Conservation (phyloP, 179 eudicot species). For the Beta corolliflora region DNA sequence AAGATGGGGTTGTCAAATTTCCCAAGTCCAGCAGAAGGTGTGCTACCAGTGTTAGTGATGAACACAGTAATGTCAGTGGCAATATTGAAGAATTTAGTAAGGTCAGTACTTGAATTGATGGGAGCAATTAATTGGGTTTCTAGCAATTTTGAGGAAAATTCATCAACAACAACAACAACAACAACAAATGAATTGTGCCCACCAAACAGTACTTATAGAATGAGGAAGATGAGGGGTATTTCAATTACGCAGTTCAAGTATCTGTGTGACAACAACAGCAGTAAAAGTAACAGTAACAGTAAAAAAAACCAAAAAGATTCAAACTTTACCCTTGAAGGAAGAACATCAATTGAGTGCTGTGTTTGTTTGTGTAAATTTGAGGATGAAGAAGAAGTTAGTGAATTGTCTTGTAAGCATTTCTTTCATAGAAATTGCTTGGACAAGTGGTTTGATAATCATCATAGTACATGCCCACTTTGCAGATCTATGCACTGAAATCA, state of each 20-base stretch:
- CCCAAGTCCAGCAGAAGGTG: constrained; percentile 49
- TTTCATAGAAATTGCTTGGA: constrained; percentile 68
- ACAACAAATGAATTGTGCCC: not conserved
- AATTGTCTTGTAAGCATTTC: constrained; percentile 78
- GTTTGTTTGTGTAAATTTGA: constrained; percentile 63
- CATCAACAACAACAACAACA: constrained; percentile 1
- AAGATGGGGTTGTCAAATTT: constrained; percentile 48
- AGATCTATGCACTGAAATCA: constrained; percentile 45
- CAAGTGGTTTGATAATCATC: constrained; percentile 69
- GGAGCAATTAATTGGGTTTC: constrained; percentile 26
- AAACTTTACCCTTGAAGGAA: constrained; percentile 11
- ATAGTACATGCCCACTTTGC: constrained; percentile 75
- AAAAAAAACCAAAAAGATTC: not conserved
- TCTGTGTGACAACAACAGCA: constrained; percentile 14
- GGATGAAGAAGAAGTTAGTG: constrained; percentile 66
- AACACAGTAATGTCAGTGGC: constrained; percentile 59
- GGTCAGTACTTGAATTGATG: constrained; percentile 41
- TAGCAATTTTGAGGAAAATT: constrained; percentile 35
- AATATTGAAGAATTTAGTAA: constrained; percentile 50
- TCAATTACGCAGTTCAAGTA: constrained; percentile 44
- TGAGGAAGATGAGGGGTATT: constrained; percentile 32
- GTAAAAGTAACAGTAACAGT: not conserved
- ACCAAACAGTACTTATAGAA: constrained; percentile 5
- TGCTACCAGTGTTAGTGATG: constrained; percentile 60
- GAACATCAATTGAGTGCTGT: constrained; percentile 43